A percentile compares a stretch with the other conserved stretches of the same genome.
phyloP scores from a whole-genome alignment of 441 rosid species.

The Metrosideros polymorpha region DNA sequence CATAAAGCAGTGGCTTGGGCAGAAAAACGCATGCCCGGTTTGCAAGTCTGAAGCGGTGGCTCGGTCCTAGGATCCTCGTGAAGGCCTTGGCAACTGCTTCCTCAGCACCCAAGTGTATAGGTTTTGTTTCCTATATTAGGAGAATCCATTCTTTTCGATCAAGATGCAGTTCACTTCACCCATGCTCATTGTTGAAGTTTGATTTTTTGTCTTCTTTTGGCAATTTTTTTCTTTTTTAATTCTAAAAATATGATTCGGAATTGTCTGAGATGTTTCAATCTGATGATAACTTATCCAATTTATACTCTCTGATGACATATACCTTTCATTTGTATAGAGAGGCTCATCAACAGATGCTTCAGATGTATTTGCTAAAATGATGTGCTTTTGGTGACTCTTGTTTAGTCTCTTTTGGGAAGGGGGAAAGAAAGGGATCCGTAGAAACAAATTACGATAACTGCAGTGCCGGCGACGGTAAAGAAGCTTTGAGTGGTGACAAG shows the following conservation, averaged over 20 bases:
- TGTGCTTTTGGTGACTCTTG: not conserved
- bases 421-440: not conserved
- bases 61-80: conserved; percentile 19
- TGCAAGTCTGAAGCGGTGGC: conserved; percentile 44
- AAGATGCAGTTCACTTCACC: not conserved
- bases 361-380: not conserved
- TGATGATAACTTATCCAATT: not conserved
- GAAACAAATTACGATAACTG: not conserved
- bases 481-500: not conserved
- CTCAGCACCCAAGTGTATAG: not conserved
- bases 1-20: conserved; percentile 78
- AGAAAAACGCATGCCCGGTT: conserved; percentile 76
- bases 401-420: not conserved
- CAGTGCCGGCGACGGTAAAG: not conserved
- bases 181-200: not conserved
- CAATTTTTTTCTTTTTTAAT: not conserved
- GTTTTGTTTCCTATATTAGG: not conserved
- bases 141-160: not conserved
- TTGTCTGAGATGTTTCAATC: not conserved
- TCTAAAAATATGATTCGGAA: not conserved
- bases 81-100: not conserved
- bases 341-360: not conserved
- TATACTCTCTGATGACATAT: not conserved
- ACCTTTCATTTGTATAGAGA: not conserved
- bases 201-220: not conserved